Conservation (phyloP, 2,329 filamentous ascomycete genomes). For the Myriosclerotinia scirpicola region DNA sequence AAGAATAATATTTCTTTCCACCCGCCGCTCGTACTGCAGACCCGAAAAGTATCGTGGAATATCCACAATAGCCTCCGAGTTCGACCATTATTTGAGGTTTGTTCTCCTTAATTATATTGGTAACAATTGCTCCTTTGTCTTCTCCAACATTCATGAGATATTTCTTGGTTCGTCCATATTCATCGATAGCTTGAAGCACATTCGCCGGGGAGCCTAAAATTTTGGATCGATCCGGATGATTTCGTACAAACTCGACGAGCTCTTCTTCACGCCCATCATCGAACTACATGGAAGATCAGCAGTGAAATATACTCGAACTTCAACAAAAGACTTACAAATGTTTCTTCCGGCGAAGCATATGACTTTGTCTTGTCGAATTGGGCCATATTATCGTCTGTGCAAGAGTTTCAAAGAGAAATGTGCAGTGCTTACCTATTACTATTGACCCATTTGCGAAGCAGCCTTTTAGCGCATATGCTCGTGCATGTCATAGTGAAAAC, state of each 20-base stretch:
- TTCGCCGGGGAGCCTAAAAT: slow-evolving; percentile 63
- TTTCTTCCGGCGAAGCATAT: slow-evolving; percentile 34
- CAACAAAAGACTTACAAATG: slow-evolving; percentile 31
- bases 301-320: background rate
- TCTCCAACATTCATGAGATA: slow-evolving; percentile 81
- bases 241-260: slow-evolving; percentile 68
- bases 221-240: slow-evolving; percentile 58
- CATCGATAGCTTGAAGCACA: slow-evolving; percentile 69
- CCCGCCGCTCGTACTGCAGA: slow-evolving; percentile 62
- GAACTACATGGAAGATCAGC: slow-evolving; percentile 43
- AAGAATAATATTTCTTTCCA: slow-evolving; percentile 65
- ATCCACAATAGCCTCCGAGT: slow-evolving; percentile 78
- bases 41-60: slow-evolving; percentile 76
- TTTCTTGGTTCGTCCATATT: slow-evolving; percentile 63
- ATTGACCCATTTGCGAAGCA: background rate
- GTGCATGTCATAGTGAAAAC: background rate
- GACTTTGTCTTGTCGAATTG: slow-evolving; percentile 32
- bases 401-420: background rate
- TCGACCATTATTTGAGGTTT: slow-evolving; percentile 74
- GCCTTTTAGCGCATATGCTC: background rate
- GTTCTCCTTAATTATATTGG: slow-evolving; percentile 63
- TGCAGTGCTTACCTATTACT: background rate
- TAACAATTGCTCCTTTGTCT: slow-evolving; percentile 70
- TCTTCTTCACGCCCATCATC: slow-evolving; percentile 75
- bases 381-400: slow-evolving; percentile 26